Evolutionary conservation across 768 basidiomycete species (phyloP), one percentile per base, ranked within the genome.

Genomic region (Rhodotorula graminis): DNA sequence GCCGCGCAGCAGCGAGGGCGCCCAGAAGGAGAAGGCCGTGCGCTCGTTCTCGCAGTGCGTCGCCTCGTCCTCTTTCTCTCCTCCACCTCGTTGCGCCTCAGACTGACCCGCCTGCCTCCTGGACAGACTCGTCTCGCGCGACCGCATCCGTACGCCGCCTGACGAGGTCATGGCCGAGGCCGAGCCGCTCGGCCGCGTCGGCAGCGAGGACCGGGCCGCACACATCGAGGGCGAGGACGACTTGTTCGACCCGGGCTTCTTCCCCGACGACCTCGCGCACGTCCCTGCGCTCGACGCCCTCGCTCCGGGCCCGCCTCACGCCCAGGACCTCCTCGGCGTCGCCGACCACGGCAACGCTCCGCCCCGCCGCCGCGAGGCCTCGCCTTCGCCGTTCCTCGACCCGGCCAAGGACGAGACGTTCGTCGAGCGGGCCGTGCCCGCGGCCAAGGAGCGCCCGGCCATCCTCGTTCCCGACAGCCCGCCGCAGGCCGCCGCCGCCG

Each of bases 41-140:
- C 14, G 49, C 14, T 63, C 61, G 8, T 63, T 63, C 49, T 33
- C 61, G 23, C 47, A 49, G 61, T 63, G 61, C 61, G 61, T 40
- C 31, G 11, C 25, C 23, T 21, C 19, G 19, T 58, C 47, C 47
- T 8, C 47, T 50, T 14, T 7, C 11, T 19, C 61, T 33, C 21
- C 29, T 19, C 33, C 18, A 29, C 14, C 14, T 6, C 5, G 55
- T 4, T 14, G 16, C 27, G 10, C 37, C 37, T 37, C 2, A 31
- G 12, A 16, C 61, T 61, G 42, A 61, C 44, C 11, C 12, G 7
- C 8, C 42, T 52, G 3, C n/a, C 9, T 46, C 11, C 12, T 8
- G 12, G 11, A 21, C 59, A 61, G 59, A 14, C 59, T 61, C 42
- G 59, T 61, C 60, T 18, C 27, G 27, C 27, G 53, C 27, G 29